Base-by-base conservation (phyloP, 1,139 yeast species). In the Lodderomyces margitis region DNA sequence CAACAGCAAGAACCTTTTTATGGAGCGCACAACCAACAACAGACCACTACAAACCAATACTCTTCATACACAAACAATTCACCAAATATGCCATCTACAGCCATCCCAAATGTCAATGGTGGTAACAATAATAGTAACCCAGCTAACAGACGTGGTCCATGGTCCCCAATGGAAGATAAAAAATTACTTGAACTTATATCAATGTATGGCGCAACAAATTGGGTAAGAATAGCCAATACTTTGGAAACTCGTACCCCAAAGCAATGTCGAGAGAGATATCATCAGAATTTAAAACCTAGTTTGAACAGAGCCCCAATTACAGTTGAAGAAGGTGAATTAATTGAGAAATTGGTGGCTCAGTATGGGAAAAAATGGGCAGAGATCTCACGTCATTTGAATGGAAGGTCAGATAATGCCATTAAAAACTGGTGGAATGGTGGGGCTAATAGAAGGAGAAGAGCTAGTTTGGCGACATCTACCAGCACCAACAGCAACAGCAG, bases 391-490 rank as follows among this genome's bases (percentile, higher is more conserved):
- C 95, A 87, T 61, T 66, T 89, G 47, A 83, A 86, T 50, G 96
- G 96, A 2, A 70, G 96, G 42, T 78, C 87, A 14, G 97, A 89
- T 62, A 89, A 89, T 61, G 92, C 96, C 21, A 87, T 89, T 53
- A 89, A 89, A 59, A 88, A 88, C 64, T 89, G 96, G 96, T 89
- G 96, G 96, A 89, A 89, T 57, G 95, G 95, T 6, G 94, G 95
- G 10, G 91, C 94, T 14, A 87, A 85, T 55, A 73, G 94, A 46
- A 67, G 95, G 49, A 74, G 88, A 52, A 60, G 87, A 48, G 81
- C 82, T 3, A 59, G 66, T 44, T 40, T 46, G 34, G 48, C 46
- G 4, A 38, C 47, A 5, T 14, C 15, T 20, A 27, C 20, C 12
- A 19, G 15, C 19, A 27, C 9, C 14, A 33, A 20, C 17, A 21